A percentile compares a stretch with the other conserved stretches of the same genome.
Evolutionary conservation across 2,329 filamentous ascomycete species (phyloP).

Genomic region (Sclerotinia trifoliorum): DNA sequence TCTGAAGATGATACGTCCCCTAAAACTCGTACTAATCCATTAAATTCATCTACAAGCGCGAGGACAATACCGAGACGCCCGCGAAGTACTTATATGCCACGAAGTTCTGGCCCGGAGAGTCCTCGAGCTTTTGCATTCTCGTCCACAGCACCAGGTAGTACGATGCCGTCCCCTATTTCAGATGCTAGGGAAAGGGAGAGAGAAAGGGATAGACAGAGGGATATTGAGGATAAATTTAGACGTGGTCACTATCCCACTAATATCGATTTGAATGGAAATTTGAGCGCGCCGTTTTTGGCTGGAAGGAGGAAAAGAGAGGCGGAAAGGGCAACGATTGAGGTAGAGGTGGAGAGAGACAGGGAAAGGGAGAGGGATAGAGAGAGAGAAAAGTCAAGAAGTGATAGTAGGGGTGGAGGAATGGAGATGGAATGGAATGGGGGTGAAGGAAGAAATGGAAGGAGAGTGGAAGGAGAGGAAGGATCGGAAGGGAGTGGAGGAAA

Average conservation of each 20-base stretch:
- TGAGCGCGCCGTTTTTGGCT: constrained; percentile 36
- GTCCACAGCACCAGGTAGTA: constrained; percentile 8
- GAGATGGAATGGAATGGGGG: constrained; percentile 26
- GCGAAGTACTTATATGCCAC: constrained; percentile 3
- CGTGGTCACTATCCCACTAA: constrained; percentile 33
- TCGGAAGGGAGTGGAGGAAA: constrained; percentile 23
- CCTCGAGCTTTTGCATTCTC: constrained; percentile 3
- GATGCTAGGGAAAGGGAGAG: constrained; percentile 33
- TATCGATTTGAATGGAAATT: constrained; percentile 36
- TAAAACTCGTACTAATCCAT: constrained; percentile 10
- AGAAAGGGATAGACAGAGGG: constrained; percentile 31
- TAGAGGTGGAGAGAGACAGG: constrained; percentile 38
- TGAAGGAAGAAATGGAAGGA: constrained; percentile 18
- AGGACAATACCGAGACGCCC: neutral
- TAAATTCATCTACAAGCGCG: neutral
- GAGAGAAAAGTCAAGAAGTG: constrained; percentile 32
- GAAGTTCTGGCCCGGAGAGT: neutral
- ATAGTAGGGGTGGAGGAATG: constrained; percentile 24
- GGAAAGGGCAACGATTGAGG: constrained; percentile 32
- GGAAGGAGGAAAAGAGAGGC: constrained; percentile 39
- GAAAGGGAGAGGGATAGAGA: constrained; percentile 38
- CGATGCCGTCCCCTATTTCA: constrained; percentile 15
- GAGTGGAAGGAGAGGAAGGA: constrained; percentile 25
- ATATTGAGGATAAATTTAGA: constrained; percentile 31
- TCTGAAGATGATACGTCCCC: constrained; percentile 20